These are phyloP conservation scores for Cokeromyces recurvatus DNA, from an alignment of 371 early-diverging fungal genomes.

Conservation along the genomic window DNA sequence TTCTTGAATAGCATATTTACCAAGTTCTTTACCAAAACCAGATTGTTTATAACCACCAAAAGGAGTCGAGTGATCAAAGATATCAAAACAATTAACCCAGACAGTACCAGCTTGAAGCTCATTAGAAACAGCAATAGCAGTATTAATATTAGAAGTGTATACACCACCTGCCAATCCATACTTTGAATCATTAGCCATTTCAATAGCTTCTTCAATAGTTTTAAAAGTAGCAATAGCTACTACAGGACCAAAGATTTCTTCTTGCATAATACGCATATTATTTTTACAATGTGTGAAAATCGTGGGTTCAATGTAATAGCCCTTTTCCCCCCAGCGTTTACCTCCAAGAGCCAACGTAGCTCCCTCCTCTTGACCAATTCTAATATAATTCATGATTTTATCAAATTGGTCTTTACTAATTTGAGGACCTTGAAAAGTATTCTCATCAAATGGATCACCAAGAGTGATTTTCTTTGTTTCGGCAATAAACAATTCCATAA, in stretches of 20 bases:
- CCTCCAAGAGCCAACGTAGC: constrained; percentile 65
- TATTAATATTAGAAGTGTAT: constrained; percentile 61
- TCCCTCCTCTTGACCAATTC: constrained; percentile 51
- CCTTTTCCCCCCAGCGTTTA: constrained; percentile 56
- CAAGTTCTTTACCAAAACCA: constrained; percentile 78
- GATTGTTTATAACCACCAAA: constrained; percentile 87
- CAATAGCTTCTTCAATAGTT: constrained; percentile 72
- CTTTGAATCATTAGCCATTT: constrained; percentile 64
- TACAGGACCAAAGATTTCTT: constrained; percentile 93
- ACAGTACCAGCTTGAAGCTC: constrained; percentile 75
- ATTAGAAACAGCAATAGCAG: constrained; percentile 57
- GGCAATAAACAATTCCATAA: constrained; percentile 59
- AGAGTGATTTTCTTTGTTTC: constrained; percentile 52
- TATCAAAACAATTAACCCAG: constrained; percentile 48
- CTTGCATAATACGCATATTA: constrained; percentile 59
- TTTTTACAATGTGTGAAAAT: constrained; percentile 67
- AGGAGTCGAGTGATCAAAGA: constrained; percentile 54
- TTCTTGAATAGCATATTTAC: constrained; percentile 64
- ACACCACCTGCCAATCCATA: constrained; percentile 87
- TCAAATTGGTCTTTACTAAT: constrained; percentile 75
- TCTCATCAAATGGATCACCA: constrained; percentile 53
- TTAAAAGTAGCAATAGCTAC: constrained; percentile 71
- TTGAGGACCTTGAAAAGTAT: constrained; percentile 65
- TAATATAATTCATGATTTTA: constrained; percentile 59
- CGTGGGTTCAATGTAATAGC: constrained; percentile 79